Conservation (phyloP, 2,329 filamentous ascomycete genomes). For the Phyllosticta capitalensis region DNA sequence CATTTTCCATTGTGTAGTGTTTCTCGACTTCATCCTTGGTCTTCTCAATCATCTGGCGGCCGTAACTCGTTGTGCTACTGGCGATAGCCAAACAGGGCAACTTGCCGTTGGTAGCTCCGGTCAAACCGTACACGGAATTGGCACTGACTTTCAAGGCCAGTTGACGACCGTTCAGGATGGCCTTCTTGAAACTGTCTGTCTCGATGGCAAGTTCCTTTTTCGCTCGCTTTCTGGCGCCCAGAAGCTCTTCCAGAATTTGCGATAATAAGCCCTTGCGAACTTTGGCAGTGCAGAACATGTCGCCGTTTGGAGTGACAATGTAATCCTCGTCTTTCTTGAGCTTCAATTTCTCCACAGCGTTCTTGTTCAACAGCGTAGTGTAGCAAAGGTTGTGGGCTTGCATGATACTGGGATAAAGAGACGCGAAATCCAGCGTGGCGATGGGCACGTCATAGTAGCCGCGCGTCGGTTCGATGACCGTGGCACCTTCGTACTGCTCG, state of each 20-base stretch:
- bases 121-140: slow-evolving; percentile 96
- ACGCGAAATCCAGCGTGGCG: slow-evolving; percentile 96
- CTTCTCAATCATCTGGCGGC: slow-evolving; percentile 97
- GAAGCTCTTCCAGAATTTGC: slow-evolving; percentile 89
- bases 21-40: slow-evolving; percentile 93
- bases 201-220: slow-evolving; percentile 83
- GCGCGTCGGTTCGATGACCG: slow-evolving; percentile 89
- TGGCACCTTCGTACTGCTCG: slow-evolving; percentile 95
- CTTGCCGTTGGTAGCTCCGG: slow-evolving; percentile 91
- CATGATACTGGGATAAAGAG: slow-evolving; percentile 96
- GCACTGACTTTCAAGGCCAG: slow-evolving; percentile 92
- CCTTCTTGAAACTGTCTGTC: slow-evolving; percentile 95
- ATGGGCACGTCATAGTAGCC: slow-evolving; percentile 94
- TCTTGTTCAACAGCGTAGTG: slow-evolving; percentile 79
- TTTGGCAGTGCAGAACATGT: slow-evolving; percentile 82
- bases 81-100: slow-evolving; percentile 90
- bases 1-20: slow-evolving; percentile 84
- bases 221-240: slow-evolving; percentile 86
- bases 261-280: slow-evolving; percentile 84
- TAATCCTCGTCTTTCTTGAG: slow-evolving; percentile 89
- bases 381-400: slow-evolving; percentile 98
- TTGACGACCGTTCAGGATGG: slow-evolving; percentile 93
- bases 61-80: slow-evolving; percentile 93
- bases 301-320: slow-evolving; percentile 88
- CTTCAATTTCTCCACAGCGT: slow-evolving; percentile 62